A percentile compares a stretch with the other conserved stretches of the same genome.
Conservation (phyloP, 176 grass and related monocot species). For the Sorghum bicolor region Sorghum_bicolor_NCBIv3 NC_012870.2:9095001-9095500, state of each 20-base stretch:
- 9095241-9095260: conserved; percentile 61
- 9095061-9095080: conserved; percentile 53
- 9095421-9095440: conserved; percentile 6
- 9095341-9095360: conserved; percentile 41
- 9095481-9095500: conserved; percentile 44
- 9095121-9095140: conserved; percentile 10
- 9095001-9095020: conserved; percentile 59
- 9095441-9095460: conserved; percentile 18
- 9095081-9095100: conserved; percentile 46
- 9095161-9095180: background rate
- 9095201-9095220: background rate
- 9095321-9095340: conserved; percentile 41
- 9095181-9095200: background rate
- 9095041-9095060: conserved; percentile 42
- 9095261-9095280: conserved; percentile 58
- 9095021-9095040: conserved; percentile 34
- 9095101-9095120: conserved; percentile 44
- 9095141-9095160: background rate
- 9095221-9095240: conserved; percentile 27
- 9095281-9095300: conserved; percentile 31
- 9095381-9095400: background rate
- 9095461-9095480: conserved; percentile 19
- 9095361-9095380: conserved; percentile 23
- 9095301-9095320: conserved; percentile 51
- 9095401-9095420: conserved; percentile 30